These are phyloP conservation scores for Gracilaria vermiculophylla DNA, from an alignment of 23 red algal genomes.

Conservation along the genomic window DNA sequence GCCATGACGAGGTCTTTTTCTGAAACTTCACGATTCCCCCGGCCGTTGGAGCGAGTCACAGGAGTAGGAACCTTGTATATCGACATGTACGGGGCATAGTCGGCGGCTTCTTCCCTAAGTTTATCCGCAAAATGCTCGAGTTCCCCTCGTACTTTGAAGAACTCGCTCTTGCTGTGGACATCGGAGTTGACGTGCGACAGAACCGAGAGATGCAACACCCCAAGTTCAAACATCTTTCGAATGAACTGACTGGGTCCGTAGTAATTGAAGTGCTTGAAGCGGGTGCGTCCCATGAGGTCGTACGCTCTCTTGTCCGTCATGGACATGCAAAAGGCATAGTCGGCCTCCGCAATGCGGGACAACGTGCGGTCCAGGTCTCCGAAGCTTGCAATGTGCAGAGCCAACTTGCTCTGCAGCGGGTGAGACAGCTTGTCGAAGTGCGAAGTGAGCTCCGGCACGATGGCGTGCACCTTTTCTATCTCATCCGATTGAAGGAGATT, in stretches of 20 bases:
- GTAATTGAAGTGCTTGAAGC: constrained; percentile 18
- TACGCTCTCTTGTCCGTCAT: constrained; percentile 24
- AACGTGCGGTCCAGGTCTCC: constrained; percentile 7
- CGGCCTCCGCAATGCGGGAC: constrained; percentile 17
- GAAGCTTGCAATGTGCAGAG: not conserved
- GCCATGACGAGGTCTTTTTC: constrained; percentile 36
- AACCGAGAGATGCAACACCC: constrained; percentile 39
- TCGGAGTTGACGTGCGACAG: constrained; percentile 56
- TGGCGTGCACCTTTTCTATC: constrained; percentile 28
- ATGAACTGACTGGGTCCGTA: constrained; percentile 31
- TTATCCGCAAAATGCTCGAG: constrained; percentile 18
- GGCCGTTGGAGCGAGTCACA: constrained; percentile 1
- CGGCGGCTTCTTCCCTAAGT: constrained; percentile 18
- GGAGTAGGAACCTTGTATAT: constrained; percentile 37
- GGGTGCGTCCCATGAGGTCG: not conserved
- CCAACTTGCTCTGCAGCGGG: not conserved
- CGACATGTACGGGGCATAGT: constrained; percentile 47
- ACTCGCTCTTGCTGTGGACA: constrained; percentile 2
- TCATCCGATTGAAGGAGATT: constrained; percentile 37
- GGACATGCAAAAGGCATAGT: constrained; percentile 48
- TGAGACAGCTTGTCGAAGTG: constrained; percentile 13
- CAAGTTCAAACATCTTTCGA: constrained; percentile 53
- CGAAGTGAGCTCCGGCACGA: not conserved
- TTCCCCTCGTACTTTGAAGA: constrained; percentile 27
- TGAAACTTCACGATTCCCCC: not conserved